These are phyloP conservation scores for Golubevia sp. DNA, from an alignment of 1,284 basidiomycete species.

Conservation along the genomic window DNA sequence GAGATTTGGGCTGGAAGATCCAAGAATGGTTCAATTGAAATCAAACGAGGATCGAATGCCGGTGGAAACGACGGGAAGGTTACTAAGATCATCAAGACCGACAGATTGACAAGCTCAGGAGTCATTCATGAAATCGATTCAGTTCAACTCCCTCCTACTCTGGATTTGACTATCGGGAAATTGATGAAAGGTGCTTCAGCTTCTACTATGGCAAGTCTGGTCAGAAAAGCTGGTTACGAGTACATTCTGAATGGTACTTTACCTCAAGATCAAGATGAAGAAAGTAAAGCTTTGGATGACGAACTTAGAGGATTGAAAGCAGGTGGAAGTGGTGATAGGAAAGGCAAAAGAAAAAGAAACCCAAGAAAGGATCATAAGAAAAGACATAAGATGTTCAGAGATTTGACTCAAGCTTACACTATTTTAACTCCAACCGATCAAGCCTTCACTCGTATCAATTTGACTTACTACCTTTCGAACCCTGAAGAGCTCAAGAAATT, in stretches of 20 bases:
- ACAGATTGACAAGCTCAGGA: constrained; percentile 84
- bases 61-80: constrained; percentile 4
- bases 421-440: constrained; percentile 87
- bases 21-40: constrained; percentile 27
- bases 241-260: constrained; percentile 86
- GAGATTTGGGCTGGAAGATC: constrained; percentile 40
- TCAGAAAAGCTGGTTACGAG: constrained; percentile 79
- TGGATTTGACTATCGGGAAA: constrained; percentile 84
- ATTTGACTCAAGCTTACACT: constrained; percentile 66
- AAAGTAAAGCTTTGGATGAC: not conserved
- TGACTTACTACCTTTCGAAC: constrained; percentile 73
- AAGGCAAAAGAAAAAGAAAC: not conserved
- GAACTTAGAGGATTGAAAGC: too few relatives aligned
- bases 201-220: constrained; percentile 79
- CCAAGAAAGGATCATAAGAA: not conserved
- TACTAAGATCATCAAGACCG: constrained; percentile 58
- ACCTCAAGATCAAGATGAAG: constrained; percentile 67
- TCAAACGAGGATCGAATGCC: constrained; percentile 14
- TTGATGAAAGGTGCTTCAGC: constrained; percentile 81
- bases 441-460: constrained; percentile 85
- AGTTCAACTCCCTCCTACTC: constrained; percentile 83
- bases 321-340: too few relatives aligned
- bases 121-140: constrained; percentile 85
- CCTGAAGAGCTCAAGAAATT: constrained; percentile 68
- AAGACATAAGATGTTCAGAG: not conserved